phyloP scores from a whole-genome alignment of 1,284 basidiomycete genomes.

The Sanghuangporus sanghuang region DNA sequence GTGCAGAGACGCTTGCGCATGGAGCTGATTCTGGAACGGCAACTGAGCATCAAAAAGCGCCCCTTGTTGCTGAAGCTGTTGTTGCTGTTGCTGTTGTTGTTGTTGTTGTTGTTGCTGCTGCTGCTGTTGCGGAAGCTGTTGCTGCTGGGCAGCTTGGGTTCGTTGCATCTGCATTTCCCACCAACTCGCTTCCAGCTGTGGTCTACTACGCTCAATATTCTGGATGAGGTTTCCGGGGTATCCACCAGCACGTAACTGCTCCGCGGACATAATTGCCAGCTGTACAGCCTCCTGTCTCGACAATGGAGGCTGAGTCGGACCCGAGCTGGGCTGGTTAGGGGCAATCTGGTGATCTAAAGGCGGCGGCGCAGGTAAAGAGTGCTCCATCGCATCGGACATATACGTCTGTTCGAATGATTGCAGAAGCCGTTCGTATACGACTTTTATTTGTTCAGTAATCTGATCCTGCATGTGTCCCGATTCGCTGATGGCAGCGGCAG shows the following conservation, averaged over 20 bases:
- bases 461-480: constrained; percentile 48
- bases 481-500: constrained; percentile 47
- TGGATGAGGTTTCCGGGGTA: constrained; percentile 46
- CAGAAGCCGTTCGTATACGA: constrained; percentile 57
- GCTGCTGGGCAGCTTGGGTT: constrained; percentile 10
- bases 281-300: constrained; percentile 28
- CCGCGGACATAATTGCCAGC: constrained; percentile 38
- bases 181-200: constrained; percentile 25
- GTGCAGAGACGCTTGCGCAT: background rate
- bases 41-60: background rate
- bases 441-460: constrained; percentile 51
- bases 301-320: constrained; percentile 9
- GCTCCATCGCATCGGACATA: constrained; percentile 23
- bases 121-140: too few species aligned
- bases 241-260: constrained; percentile 47
- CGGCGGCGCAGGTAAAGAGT: constrained; percentile 17
- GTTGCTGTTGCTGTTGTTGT: constrained; percentile 10
- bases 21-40: background rate
- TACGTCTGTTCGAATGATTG: constrained; percentile 53
- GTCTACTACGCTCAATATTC: constrained; percentile 53
- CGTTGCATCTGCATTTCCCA: constrained; percentile 20
- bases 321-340: constrained; percentile 3
- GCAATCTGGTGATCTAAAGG: background rate
- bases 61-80: constrained; percentile 4
- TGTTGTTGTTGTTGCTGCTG: background rate